Base-by-base conservation (phyloP, 2,329 filamentous ascomycete species). In the Ophiosphaerella narmari region DNA sequence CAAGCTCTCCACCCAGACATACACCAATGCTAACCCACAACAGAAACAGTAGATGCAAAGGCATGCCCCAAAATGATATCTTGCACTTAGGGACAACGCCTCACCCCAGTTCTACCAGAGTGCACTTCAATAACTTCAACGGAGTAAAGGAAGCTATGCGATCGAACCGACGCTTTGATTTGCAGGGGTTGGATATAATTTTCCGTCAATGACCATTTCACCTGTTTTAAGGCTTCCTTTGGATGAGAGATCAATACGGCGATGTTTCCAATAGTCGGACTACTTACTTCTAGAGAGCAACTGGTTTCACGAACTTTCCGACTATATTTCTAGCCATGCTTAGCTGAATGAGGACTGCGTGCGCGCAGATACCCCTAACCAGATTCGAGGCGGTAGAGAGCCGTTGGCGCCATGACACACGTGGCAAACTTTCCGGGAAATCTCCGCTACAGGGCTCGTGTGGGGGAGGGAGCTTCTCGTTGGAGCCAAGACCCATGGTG, bases 71-170 rank as follows among this genome's bases (percentile, higher is more conserved):
- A 38, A 48, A 50, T 43, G 49, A 47, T 55, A 52, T 52, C 44
- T 40, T 37, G 26, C 48, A 34, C 34, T 40, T 5, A 46, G 45
- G 29, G 23, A 35, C 35, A 32, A 33, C 16, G 44, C 23, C 29
- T 43, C 21, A 5, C 24, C 57, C 53, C 66, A 63, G 60, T 63
- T 11, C 12, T 43, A n/a, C 26, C 56, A 63, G 41, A 66, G 52
- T 67, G 43, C 34, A 31, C 40, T 18, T n/a, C 35, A 29, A 29
- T 16, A 46, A 52, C 52, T 31, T 34, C 38, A 37, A 48, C 64
- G 65, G 65, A 55, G 58, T 54, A 70, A 67, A 41, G 65, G 65
- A 68, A 60, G 40, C 9, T 34, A 39, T 23, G 16, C 16, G 46
- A 50, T 43, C 57, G 55, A 60, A 46, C 57, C 26, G 39, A 45